A percentile compares a stretch with the other conserved stretches of the same genome.
Evolutionary conservation across 2,329 filamentous ascomycete genomes (phyloP).

Genomic region (Colletotrichum tamarilloi): DNA sequence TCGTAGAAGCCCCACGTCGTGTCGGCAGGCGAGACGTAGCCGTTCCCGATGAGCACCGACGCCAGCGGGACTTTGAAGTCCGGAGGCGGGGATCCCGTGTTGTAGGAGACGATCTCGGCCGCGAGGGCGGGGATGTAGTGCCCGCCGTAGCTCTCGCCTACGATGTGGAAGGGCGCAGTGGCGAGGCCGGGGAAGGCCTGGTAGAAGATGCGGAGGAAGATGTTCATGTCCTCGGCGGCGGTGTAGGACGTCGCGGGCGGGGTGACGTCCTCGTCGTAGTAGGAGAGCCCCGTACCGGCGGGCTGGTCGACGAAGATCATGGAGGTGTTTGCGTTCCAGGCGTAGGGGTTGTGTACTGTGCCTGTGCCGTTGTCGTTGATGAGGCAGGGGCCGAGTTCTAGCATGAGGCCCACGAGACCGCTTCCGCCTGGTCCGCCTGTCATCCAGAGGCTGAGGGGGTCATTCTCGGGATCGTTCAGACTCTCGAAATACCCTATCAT

Average conservation of each 20-base stretch:
- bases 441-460: conserved; percentile 64
- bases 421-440: conserved; percentile 69
- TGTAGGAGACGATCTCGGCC: conserved; percentile 56
- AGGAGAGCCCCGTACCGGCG: conserved; percentile 70
- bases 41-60: conserved; percentile 59
- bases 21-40: conserved; percentile 46
- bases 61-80: conserved; percentile 53
- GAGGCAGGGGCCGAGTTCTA: conserved; percentile 36
- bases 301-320: conserved; percentile 61
- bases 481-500: conserved; percentile 43
- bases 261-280: conserved; percentile 39
- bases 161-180: conserved; percentile 54
- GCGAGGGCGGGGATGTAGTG: conserved; percentile 59
- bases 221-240: conserved; percentile 59
- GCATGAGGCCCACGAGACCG: conserved; percentile 52
- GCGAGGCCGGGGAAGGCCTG: conserved; percentile 54
- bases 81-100: conserved; percentile 49
- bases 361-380: conserved; percentile 28
- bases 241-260: conserved; percentile 52
- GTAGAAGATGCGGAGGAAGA: conserved; percentile 60
- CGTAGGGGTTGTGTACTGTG: conserved; percentile 33
- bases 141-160: conserved; percentile 61
- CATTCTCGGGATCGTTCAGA: conserved; percentile 40
- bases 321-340: conserved; percentile 39
- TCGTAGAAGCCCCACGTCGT: conserved; percentile 37